A percentile compares a stretch with the other conserved stretches of the same genome.
These are phyloP conservation scores for Candida mesenterica DNA, from an alignment of 1,139 yeast genomes.

Conservation along the genomic window DNA sequence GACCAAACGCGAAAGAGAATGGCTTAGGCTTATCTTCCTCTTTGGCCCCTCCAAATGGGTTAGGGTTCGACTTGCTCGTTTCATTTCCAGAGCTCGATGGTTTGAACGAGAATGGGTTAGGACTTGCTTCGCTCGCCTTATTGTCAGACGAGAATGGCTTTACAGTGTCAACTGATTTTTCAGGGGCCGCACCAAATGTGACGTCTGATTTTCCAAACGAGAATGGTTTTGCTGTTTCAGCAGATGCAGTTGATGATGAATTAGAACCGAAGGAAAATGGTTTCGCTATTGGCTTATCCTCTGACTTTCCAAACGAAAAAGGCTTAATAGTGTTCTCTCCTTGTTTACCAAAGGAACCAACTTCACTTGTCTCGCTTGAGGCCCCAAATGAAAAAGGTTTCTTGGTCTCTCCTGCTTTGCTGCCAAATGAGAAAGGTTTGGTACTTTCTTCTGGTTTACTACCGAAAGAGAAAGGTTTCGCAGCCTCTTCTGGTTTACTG, in stretches of 20 bases:
- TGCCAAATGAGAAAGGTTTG: conserved; percentile 16
- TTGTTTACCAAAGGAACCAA: conserved; percentile 1
- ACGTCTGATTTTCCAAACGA: too few species aligned
- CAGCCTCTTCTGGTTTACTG: conserved; percentile 4
- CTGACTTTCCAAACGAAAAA: conserved; percentile 15
- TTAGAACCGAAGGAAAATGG: conserved; percentile 1
- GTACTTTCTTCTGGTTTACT: conserved; percentile 4
- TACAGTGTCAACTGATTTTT: too few species aligned
- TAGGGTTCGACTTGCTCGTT: not conserved
- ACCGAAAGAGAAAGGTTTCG: conserved; percentile 23
- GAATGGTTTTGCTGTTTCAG: conserved; percentile 1
- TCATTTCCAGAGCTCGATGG: conserved; percentile 11
- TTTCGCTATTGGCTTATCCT: conserved; percentile 2
- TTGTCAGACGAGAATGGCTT: conserved; percentile 13
- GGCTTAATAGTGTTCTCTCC: conserved; percentile 9
- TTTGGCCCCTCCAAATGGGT: not conserved
- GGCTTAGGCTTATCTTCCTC: conserved; percentile 14
- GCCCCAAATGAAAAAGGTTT: conserved; percentile 3
- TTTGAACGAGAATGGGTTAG: conserved; percentile 13
- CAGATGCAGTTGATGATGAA: too few species aligned
- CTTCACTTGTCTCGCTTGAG: conserved; percentile 3
- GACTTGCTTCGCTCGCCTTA: conserved; percentile 5
- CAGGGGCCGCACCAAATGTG: too few species aligned
- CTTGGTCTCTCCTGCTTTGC: not conserved
- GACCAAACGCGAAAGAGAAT: conserved; percentile 13